Conservation (phyloP, 352 stramenopile species). For the Lagenidium giganteum region DNA sequence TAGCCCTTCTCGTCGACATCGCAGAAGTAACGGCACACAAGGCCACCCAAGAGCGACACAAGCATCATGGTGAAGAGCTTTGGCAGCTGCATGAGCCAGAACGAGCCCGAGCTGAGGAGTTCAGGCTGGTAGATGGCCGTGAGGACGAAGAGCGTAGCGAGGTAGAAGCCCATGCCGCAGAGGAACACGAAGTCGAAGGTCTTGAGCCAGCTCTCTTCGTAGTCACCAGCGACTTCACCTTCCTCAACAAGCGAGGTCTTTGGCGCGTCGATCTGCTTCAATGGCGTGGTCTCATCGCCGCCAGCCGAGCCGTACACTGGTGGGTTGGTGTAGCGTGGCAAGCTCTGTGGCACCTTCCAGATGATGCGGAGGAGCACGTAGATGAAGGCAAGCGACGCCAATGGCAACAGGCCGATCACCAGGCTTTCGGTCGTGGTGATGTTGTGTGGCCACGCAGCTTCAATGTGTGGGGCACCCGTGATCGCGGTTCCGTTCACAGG, state of each 20-base stretch:
- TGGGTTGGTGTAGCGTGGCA: conserved; percentile 29
- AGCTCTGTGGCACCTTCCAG: conserved; percentile 39
- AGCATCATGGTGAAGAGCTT: conserved; percentile 55
- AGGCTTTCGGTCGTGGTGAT: conserved; percentile 32
- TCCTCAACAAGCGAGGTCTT: conserved; percentile 64
- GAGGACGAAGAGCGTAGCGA: conserved; percentile 31
- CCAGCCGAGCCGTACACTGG: conserved; percentile 42
- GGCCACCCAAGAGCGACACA: conserved; percentile 67
- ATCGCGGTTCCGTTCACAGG: no score
- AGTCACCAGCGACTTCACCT: conserved; percentile 50
- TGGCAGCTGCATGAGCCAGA: conserved; percentile 29
- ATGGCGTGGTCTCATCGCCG: conserved; percentile 26
- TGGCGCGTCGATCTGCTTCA: conserved; percentile 28
- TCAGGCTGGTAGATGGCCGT: conserved; percentile 43
- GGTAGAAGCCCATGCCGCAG: conserved; percentile 41
- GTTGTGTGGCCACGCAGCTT: conserved; percentile 30
- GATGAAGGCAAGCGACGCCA: conserved; percentile 41
- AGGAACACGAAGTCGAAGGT: conserved; percentile 64
- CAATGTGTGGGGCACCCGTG: no score
- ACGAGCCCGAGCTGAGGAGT: conserved; percentile 24
- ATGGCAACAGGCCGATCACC: conserved; percentile 34
- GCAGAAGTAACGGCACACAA: conserved; percentile 80
- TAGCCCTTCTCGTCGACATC: conserved; percentile 78
- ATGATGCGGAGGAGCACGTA: conserved; percentile 64
- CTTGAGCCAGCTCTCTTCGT: conserved; percentile 42